A percentile compares a stretch with the other conserved stretches of the same genome.
phyloP scores from a whole-genome alignment of 805 yeast species.

The Starmerella gropengiesseri region DNA sequence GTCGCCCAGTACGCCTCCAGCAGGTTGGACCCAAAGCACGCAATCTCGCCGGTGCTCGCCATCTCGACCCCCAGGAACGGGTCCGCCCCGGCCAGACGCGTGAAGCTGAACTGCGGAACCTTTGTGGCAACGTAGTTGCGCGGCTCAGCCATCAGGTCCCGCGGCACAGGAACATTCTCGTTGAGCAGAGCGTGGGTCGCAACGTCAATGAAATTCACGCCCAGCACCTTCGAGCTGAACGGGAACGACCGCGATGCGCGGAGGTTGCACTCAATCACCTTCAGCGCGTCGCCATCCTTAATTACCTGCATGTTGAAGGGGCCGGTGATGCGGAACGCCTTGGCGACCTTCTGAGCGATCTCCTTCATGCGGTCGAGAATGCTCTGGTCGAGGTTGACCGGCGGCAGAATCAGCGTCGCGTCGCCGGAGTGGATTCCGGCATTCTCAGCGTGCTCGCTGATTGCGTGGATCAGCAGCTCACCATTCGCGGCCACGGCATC shows the following conservation, averaged over 20 bases:
- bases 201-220: constrained; percentile 86
- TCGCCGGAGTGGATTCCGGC: constrained; percentile 99
- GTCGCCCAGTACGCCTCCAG: constrained; percentile 96
- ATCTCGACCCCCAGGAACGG: constrained; percentile 98
- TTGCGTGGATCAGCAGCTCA: constrained; percentile 81
- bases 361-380: constrained; percentile 66
- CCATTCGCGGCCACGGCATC: constrained; percentile 94
- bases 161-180: constrained; percentile 64
- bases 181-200: constrained; percentile 81
- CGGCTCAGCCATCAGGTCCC: constrained; percentile 63
- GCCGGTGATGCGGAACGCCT: constrained; percentile 92
- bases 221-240: constrained; percentile 93
- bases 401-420: constrained; percentile 91
- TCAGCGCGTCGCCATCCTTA: constrained; percentile 86
- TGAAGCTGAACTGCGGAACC: constrained; percentile 97
- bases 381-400: constrained; percentile 59
- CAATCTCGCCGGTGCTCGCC: constrained; percentile 99
- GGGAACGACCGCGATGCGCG: constrained; percentile 99
- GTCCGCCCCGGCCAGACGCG: constrained; percentile 98
- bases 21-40: constrained; percentile 81
- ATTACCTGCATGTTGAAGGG: constrained; percentile 98
- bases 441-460: constrained; percentile 94
- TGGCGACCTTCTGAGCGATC: constrained; percentile 86
- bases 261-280: constrained; percentile 97
- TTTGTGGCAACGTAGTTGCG: constrained; percentile 88